phyloP scores from a whole-genome alignment of 2,329 filamentous ascomycete genomes.

The Karstenula rhodostoma region DNA sequence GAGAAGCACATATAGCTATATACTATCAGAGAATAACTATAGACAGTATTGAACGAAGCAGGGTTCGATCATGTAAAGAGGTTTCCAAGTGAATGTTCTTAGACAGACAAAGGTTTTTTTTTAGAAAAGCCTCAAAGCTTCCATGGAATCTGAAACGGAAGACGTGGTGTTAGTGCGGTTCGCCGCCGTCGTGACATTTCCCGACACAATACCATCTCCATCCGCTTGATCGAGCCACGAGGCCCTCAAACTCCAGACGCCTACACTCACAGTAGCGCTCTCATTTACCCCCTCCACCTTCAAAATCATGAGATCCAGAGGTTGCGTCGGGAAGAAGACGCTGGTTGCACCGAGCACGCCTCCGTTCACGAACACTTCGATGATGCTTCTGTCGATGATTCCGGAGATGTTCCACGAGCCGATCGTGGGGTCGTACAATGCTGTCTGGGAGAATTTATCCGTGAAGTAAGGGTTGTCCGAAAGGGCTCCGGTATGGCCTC shows the following conservation, averaged over 20 bases:
- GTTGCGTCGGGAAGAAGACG: slow-evolving; percentile 59
- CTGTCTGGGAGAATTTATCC: slow-evolving; percentile 58
- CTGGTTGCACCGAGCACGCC: slow-evolving; percentile 60
- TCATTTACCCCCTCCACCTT: slow-evolving; percentile 44
- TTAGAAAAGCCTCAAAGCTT: background rate
- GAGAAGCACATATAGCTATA: too few relatives aligned
- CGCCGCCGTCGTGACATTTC: slow-evolving; percentile 41
- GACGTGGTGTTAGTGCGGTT: background rate
- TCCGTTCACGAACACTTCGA: slow-evolving; percentile 64
- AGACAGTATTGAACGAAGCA: too few relatives aligned
- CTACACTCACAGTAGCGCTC: slow-evolving; percentile 50
- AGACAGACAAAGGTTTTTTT: background rate
- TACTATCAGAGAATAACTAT: too few relatives aligned
- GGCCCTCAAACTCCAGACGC: slow-evolving; percentile 50
- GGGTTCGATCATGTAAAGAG: too few relatives aligned
- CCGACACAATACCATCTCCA: slow-evolving; percentile 42
- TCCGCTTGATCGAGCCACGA: slow-evolving; percentile 46
- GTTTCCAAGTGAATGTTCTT: too few relatives aligned
- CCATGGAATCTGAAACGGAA: background rate
- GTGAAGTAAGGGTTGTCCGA: slow-evolving; percentile 62
- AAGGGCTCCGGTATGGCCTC: slow-evolving; percentile 59
- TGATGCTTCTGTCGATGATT: slow-evolving; percentile 62
- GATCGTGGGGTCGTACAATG: slow-evolving; percentile 29
- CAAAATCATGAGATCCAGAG: slow-evolving; percentile 48
- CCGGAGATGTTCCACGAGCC: slow-evolving; percentile 55